A percentile compares a stretch with the other conserved stretches of the same genome.
Conservation (phyloP, 352 stramenopile species). For the Vaucheria bursata region DNA sequence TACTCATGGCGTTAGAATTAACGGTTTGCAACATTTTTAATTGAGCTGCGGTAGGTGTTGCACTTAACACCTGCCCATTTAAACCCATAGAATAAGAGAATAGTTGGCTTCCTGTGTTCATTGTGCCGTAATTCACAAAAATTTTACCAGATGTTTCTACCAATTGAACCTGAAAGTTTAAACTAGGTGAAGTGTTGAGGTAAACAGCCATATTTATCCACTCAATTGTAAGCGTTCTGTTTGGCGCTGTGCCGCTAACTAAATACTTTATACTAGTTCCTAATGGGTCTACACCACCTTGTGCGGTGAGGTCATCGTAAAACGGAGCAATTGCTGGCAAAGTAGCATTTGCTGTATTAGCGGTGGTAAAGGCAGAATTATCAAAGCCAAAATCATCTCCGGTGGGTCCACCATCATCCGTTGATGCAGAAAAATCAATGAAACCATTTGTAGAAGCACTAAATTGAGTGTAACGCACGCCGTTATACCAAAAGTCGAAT, state of each 20-base stretch:
- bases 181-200: background rate
- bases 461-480: background rate
- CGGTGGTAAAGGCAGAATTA: background rate
- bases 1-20: background rate
- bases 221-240: background rate
- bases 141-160: background rate
- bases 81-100: background rate
- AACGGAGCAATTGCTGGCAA: background rate
- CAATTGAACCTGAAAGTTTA: constrained; percentile 1
- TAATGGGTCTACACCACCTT: background rate
- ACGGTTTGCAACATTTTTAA: background rate
- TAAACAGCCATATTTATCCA: constrained; percentile 1
- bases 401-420: background rate
- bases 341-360: background rate
- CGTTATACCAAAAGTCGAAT: constrained; percentile 1
- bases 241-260: background rate
- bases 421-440: background rate
- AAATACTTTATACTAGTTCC: background rate
- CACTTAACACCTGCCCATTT: background rate
- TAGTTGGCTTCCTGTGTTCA: background rate
- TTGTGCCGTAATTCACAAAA: background rate
- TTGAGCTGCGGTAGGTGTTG: background rate
- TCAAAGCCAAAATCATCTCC: background rate
- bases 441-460: background rate
- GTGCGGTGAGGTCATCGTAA: background rate